Percentiles rank a stretch among this genome's conserved stretches.
Evolutionary conservation across 1,284 basidiomycete genomes (phyloP).

Genomic region (Paramarasmius palmivorus): DNA sequence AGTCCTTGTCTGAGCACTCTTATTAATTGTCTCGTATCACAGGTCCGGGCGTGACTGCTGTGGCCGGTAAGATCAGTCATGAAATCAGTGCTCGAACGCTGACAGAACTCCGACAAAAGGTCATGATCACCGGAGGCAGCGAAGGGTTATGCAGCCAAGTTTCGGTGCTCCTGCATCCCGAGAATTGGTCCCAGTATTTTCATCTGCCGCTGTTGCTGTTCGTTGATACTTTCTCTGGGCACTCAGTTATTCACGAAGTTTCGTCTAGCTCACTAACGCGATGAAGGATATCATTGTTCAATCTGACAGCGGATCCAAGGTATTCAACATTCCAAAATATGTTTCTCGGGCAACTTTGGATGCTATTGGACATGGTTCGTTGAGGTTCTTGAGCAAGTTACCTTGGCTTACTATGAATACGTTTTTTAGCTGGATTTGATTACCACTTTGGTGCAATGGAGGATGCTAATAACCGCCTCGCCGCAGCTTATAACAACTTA

Average conservation of each 20-base stretch:
- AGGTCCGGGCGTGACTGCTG: background rate
- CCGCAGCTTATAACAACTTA: constrained; percentile 9
- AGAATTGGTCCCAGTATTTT: constrained; percentile 16
- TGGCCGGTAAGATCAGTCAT: constrained; percentile 3
- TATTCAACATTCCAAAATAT: constrained; percentile 43
- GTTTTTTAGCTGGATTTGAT: constrained; percentile 15
- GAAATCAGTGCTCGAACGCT: background rate
- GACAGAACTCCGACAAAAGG: constrained; percentile 6
- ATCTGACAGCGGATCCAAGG: constrained; percentile 31
- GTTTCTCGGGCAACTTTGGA: constrained; percentile 43
- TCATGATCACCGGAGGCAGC: constrained; percentile 18
- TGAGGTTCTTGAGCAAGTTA: too few species aligned
- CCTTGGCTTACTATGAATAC: too few species aligned
- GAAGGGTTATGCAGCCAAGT: constrained; percentile 20
- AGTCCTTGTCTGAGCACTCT: background rate
- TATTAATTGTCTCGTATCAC: background rate
- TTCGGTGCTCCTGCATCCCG: constrained; percentile 18
- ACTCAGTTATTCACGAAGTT: too few species aligned
- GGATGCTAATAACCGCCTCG: constrained; percentile 3
- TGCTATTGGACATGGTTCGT: constrained; percentile 43
- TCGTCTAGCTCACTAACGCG: constrained; percentile 1
- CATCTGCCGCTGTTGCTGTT: constrained; percentile 2
- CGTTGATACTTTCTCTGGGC: background rate
- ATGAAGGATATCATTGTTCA: constrained; percentile 8
- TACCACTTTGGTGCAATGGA: constrained; percentile 14